Evolutionary conservation across 768 basidiomycete genomes (phyloP), one percentile per base, ranked within the genome.

Genomic region (Agaricus subrufescens): DNA sequence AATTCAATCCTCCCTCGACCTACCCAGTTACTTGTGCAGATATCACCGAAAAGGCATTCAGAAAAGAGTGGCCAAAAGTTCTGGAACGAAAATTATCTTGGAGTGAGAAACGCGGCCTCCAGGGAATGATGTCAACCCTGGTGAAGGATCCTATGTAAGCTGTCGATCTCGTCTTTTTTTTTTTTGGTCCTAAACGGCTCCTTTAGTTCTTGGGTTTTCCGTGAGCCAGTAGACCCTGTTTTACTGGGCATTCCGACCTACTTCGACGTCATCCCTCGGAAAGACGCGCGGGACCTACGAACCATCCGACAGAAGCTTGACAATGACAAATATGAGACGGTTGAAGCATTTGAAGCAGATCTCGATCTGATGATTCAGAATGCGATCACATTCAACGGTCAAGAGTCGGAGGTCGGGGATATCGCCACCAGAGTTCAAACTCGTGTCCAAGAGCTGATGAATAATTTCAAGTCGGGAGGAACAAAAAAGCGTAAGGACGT

Each of bases 191-290:
- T 60, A 11, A 59, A 42, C 50, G 57, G 38, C 52, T 15, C 9
- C 11, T 63, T 63, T 61, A 91, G 89, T 23, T 87, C 84, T 2
- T 90, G 84, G 71, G 75, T 93, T 15, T 93, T 91, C 73, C 85
- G 82, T 47, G 86, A 87, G 54, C 86, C 91, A 42, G 93, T 98
- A n/a, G 94, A 98, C 69, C 94, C 95, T 2, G 79, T 91, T 19
- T 71, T 77, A 2, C 73, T 95, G 34, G 84, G 82, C 4, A 91
- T 98, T 50, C 96, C 95, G 6, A 84, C 86, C 8, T 98, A 98
- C 66, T 89, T 87, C 68, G 84, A 94, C 34, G 73, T 95, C 54
- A 91, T 98, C 61, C 86, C 88, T 4, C 80, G 77, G 59, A 91
- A 89, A 65, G 85, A 95, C 60, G 91, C 92, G 2, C 85, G 96